Conservation (phyloP, 441 rosid genomes). For the Erysimum pusillum region DNA sequence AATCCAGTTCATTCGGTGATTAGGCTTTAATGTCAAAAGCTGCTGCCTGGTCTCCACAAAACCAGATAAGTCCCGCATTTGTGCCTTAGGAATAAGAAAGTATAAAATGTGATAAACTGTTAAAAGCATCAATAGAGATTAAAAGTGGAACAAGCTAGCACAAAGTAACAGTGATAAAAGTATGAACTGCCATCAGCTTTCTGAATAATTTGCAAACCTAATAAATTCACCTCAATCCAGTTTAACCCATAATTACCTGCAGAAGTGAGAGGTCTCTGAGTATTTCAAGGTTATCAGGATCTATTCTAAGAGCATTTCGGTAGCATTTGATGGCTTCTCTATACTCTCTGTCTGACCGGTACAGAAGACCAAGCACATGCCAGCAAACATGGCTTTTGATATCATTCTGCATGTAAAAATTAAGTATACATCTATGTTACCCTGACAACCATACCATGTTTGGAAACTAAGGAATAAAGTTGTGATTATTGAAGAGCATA, state of each 20-base stretch:
- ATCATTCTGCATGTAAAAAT: constrained; percentile 81
- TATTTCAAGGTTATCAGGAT: constrained; percentile 99
- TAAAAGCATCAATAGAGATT: constrained; percentile 23
- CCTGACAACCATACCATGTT: constrained; percentile 15
- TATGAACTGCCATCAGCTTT: background rate
- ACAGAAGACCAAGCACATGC: constrained; percentile 99
- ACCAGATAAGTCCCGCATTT: constrained; percentile 98
- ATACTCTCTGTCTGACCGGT: constrained; percentile 99
- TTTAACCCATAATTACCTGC: constrained; percentile 65
- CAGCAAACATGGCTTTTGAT: constrained; percentile 99
- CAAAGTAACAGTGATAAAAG: constrained; percentile 14
- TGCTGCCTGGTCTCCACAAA: constrained; percentile 99
- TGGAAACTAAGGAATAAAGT: constrained; percentile 19
- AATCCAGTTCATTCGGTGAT: constrained; percentile 99
- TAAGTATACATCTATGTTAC: constrained; percentile 31
- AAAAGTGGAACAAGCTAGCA: constrained; percentile 9
- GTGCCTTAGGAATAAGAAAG: constrained; percentile 81
- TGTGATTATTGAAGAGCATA: constrained; percentile 34
- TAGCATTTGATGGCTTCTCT: constrained; percentile 99
- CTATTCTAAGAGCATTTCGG: constrained; percentile 92
- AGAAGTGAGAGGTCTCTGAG: constrained; percentile 93
- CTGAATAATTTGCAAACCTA: constrained; percentile 9
- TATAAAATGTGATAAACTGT: constrained; percentile 12
- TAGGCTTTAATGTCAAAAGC: constrained; percentile 94
- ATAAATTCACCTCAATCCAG: constrained; percentile 6